phyloP scores from a whole-genome alignment of 2,329 filamentous ascomycete species.

The Byssoonygena ceratinophila region DNA sequence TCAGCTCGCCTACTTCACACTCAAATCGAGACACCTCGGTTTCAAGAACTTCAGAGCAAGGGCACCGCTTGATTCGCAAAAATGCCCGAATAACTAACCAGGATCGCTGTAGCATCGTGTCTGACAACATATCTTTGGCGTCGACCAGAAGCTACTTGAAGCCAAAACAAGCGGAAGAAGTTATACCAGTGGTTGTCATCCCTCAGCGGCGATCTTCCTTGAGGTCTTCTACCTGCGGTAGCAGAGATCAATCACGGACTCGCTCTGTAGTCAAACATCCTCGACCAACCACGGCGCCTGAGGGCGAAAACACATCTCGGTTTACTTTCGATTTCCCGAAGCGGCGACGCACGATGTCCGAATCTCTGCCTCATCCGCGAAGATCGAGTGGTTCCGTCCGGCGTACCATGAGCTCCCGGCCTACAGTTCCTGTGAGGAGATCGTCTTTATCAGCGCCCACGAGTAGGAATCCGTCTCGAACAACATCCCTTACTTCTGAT shows the following conservation, averaged over 20 bases:
- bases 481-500: conserved; percentile 38
- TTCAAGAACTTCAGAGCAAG: conserved; percentile 36
- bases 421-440: conserved; percentile 32
- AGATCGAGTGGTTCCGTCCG: conserved; percentile 18
- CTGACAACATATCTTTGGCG: conserved; percentile 33
- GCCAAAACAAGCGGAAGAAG: conserved; percentile 28
- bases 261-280: conserved; percentile 22
- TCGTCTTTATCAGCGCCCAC: conserved; percentile 40
- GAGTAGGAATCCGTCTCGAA: conserved; percentile 35
- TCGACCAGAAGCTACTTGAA: conserved; percentile 11
- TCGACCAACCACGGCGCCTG: conserved; percentile 30
- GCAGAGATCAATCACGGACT: conserved; percentile 30
- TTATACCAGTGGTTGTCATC: conserved; percentile 40
- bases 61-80: conserved; percentile 42
- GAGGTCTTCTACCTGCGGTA: conserved; percentile 30
- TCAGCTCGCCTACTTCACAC: conserved; percentile 35
- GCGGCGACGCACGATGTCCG: conserved; percentile 33
- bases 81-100: conserved; percentile 41
- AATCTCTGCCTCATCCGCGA: conserved; percentile 23
- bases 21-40: conserved; percentile 39
- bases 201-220: conserved; percentile 39
- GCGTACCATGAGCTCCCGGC: conserved; percentile 17
- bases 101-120: conserved; percentile 35
- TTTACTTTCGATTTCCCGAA: conserved; percentile 26
- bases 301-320: conserved; percentile 21